Evolutionary conservation across 805 yeast genomes (phyloP).

Genomic region (Saturnispora zaruensis): DNA sequence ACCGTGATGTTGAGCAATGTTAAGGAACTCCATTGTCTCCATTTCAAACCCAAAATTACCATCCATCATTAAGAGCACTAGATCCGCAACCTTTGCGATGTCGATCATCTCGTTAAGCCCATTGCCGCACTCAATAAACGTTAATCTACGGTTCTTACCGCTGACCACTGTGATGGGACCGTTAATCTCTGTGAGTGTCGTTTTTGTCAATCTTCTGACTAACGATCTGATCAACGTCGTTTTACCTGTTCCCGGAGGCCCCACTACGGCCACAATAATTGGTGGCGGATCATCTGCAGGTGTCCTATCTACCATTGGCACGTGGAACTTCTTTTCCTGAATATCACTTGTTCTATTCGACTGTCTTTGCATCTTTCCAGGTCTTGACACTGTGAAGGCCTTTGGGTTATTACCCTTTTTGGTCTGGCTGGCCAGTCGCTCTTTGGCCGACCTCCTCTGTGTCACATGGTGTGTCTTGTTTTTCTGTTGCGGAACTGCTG

Average conservation of each 20-base stretch:
- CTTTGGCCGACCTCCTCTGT: constrained; percentile 56
- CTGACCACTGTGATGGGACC: constrained; percentile 97
- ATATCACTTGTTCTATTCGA: constrained; percentile 80
- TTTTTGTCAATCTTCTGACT: constrained; percentile 80
- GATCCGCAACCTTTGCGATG: constrained; percentile 89
- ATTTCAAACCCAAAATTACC: constrained; percentile 97
- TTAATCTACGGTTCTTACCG: constrained; percentile 86
- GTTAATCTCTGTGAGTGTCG: constrained; percentile 73
- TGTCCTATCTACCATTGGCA: constrained; percentile 94
- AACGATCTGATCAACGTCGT: constrained; percentile 85
- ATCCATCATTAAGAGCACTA: constrained; percentile 81
- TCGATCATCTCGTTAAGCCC: constrained; percentile 95
- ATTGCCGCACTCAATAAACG: constrained; percentile 87
- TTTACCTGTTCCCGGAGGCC: constrained; percentile 98
- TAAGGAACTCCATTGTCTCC: constrained; percentile 99
- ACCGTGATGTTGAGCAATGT: constrained; percentile 95
- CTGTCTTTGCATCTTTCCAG: constrained; percentile 75
- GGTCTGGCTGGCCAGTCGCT: constrained; percentile 70
- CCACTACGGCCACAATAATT: constrained; percentile 90
- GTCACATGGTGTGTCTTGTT: constrained; percentile 79
- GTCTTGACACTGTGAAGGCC: constrained; percentile 77
- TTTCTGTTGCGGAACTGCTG: constrained; percentile 21
- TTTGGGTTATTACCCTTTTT: constrained; percentile 62
- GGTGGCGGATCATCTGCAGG: constrained; percentile 99
- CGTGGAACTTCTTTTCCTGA: constrained; percentile 79